These are phyloP conservation scores for Articulospora tetracladia DNA, from an alignment of 495 filamentous ascomycete genomes.

Conservation along the genomic window DNA sequence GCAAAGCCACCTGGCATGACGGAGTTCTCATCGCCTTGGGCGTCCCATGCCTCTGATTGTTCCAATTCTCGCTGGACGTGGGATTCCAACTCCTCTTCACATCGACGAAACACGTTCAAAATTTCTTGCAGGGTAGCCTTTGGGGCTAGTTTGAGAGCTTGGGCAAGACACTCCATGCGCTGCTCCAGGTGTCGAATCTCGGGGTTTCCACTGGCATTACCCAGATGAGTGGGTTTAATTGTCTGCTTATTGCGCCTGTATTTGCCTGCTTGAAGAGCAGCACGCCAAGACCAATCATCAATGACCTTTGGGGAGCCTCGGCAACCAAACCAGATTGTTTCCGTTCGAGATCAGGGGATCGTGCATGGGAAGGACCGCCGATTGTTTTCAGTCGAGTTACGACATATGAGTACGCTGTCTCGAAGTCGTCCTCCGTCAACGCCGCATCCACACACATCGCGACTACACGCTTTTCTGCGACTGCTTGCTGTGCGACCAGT, in stretches of 20 bases:
- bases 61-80: conserved; percentile 67
- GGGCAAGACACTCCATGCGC: conserved; percentile 85
- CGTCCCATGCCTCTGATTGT: conserved; percentile 71
- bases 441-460: conserved; percentile 89
- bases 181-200: conserved; percentile 70
- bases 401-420: conserved; percentile 95
- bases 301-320: conserved; percentile 29
- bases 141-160: conserved; percentile 78
- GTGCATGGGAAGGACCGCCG: conserved; percentile 26
- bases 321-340: conserved; percentile 9
- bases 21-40: conserved; percentile 50
- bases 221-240: conserved; percentile 44
- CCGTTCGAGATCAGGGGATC: conserved; percentile 34
- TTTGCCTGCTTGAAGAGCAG: conserved; percentile 82
- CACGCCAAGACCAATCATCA: conserved; percentile 89
- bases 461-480: conserved; percentile 65
- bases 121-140: conserved; percentile 77
- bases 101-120: conserved; percentile 75
- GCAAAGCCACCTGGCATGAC: conserved; percentile 66
- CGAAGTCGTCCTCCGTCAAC: conserved; percentile 84
- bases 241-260: conserved; percentile 54
- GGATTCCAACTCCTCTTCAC: conserved; percentile 77
- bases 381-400: conserved; percentile 54
- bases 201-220: conserved; percentile 45
- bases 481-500: conserved; percentile 5